Evolutionary conservation across 495 filamentous ascomycete genomes (phyloP).

Genomic region (Penicillium coffeae): DNA sequence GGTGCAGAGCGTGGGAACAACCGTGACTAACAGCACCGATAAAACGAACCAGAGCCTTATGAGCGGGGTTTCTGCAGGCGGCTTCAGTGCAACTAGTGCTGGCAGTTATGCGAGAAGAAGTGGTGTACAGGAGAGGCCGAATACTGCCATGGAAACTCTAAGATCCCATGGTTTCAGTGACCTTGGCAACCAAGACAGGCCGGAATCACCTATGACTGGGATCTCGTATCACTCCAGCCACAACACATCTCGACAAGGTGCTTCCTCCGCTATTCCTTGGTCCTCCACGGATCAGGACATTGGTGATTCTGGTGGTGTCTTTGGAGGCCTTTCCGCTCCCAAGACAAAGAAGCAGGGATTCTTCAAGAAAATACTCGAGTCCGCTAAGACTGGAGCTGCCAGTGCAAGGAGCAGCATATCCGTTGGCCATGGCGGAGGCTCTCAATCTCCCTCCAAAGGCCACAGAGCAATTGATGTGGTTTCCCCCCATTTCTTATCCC

Average conservation of each 20-base stretch:
- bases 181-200: constrained; percentile 42
- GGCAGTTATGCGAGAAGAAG: constrained; percentile 78
- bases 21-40: constrained; percentile 66
- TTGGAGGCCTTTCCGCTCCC: constrained; percentile 81
- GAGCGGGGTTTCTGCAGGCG: constrained; percentile 88
- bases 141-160: constrained; percentile 48
- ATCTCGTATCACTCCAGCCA: constrained; percentile 84
- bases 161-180: constrained; percentile 44
- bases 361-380: constrained; percentile 93
- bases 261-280: constrained; percentile 48
- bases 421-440: constrained; percentile 51
- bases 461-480: constrained; percentile 31
- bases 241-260: constrained; percentile 56
- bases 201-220: constrained; percentile 70
- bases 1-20: constrained; percentile 67
- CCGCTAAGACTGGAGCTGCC: constrained; percentile 89
- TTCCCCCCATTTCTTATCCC: constrained; percentile 25
- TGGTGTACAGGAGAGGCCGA: constrained; percentile 42
- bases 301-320: constrained; percentile 48
- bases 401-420: constrained; percentile 83
- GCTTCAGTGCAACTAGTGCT: constrained; percentile 90
- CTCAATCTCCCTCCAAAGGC: constrained; percentile 48
- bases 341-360: constrained; percentile 92
- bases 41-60: constrained; percentile 81
- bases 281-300: constrained; percentile 28